Evolutionary conservation across 108 stramenopile species (phyloP), one percentile per base, ranked within the genome.

Genomic region (Nitzschia inconspicua): DNA sequence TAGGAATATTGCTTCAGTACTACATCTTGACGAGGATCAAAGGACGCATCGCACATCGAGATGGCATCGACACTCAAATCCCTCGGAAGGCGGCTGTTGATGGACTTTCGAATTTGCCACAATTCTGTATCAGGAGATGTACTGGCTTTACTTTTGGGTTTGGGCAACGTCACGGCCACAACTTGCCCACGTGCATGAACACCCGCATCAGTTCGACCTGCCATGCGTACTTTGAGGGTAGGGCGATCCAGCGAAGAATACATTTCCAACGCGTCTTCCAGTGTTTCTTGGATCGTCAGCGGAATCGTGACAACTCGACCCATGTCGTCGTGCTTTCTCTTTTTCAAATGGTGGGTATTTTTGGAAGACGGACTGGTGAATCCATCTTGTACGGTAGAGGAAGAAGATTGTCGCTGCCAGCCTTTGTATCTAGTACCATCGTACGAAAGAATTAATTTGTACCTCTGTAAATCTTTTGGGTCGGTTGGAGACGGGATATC

Each of bases 171-270:
- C 31, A 86, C 70, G 8, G 74, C 84, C 19, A 91, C 76, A 9
- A 91, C 86, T 74, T 91, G 89, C 14, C 84, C 82, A 6, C 79
- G 49, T 11, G 89, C 89, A 65, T 91, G 89, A 0, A 91, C 89
- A 0, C 89, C 89, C 44, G 78, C 79, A 56, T 91, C 89, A 1
- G 89, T 91, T 28, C 89, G 68, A 9, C 89, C 84, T 0, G 86
- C 84, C 58, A 79, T 83, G 1, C 79, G 71, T 6, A 88, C 49
- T 42, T 79, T 64, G n/a, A 85, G 66, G 9, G 63, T 47, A 2
- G 20, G 4, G 30, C 71, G 37, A 27, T 50, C 46, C 6, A 63
- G 24, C 25, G 47, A 44, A 9, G 43, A 53, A 37, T 55, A 71
- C 36, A 61, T 65, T 44, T 65, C 58, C 58, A 91, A 36, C 31